Percentiles rank a stretch among this genome's conserved stretches.
Conservation (phyloP, 306 rosid species). For the Aeschynomene evenia region DNA sequence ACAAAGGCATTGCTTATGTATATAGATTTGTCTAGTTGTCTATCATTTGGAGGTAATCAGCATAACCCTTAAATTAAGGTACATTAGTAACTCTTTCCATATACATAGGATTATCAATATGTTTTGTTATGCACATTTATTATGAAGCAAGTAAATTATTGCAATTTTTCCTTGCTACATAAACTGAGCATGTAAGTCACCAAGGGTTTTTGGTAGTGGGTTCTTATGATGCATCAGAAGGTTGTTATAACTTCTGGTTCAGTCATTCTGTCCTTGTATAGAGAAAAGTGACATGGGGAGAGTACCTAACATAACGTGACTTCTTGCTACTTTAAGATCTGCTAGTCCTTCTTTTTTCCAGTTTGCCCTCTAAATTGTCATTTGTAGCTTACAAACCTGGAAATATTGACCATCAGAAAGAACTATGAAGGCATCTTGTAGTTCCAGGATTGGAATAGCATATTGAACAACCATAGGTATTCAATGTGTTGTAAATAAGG, state of each 20-base stretch:
- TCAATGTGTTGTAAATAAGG: not conserved
- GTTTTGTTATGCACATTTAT: not conserved
- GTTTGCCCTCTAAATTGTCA: not conserved
- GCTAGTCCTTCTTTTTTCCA: not conserved
- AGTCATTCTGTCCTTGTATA: slow-evolving; percentile 10
- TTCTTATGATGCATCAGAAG: slow-evolving; percentile 4
- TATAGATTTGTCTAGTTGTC: not conserved
- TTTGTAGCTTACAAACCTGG: not conserved
- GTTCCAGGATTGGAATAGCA: not conserved
- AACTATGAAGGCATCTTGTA: not conserved
- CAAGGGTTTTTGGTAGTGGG: not conserved
- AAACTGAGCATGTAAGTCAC: not conserved
- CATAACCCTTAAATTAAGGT: not conserved
- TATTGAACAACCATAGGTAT: not conserved
- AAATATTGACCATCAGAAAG: not conserved
- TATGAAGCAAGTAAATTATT: not conserved
- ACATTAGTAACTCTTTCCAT: slow-evolving; percentile 10
- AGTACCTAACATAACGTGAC: not conserved
- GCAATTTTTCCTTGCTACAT: not conserved
- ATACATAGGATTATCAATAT: not conserved
- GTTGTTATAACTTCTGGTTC: not conserved
- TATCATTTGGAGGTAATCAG: slow-evolving; percentile 10
- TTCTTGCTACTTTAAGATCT: not conserved
- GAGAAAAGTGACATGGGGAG: not conserved
- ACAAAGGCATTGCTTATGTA: not conserved